Percentiles rank a stretch among this genome's conserved stretches.
Conservation (phyloP, 768 basidiomycete species). For the Daedalea quercina region DNA sequence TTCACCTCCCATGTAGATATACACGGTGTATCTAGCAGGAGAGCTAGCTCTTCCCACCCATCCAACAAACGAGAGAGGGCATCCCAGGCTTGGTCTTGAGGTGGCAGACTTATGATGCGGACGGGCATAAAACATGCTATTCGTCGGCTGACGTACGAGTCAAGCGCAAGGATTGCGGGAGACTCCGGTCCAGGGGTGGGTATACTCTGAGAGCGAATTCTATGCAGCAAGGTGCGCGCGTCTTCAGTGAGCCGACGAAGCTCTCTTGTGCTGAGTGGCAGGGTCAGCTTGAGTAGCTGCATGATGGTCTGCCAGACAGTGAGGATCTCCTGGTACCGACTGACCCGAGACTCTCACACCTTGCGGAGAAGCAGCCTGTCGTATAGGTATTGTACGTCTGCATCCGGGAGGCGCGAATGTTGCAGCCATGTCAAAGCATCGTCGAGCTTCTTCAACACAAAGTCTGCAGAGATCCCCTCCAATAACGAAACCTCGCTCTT, state of each 20-base stretch:
- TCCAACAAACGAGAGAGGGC: slow-evolving; percentile 43
- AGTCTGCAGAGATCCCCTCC: slow-evolving; percentile 52
- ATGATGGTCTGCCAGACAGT: slow-evolving; percentile 34
- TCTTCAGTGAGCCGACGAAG: slow-evolving; percentile 31
- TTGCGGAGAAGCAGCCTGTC: slow-evolving; percentile 53
- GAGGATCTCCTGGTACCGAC: background rate
- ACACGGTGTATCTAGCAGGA: slow-evolving; percentile 36
- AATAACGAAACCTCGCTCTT: slow-evolving; percentile 77
- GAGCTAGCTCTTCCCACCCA: slow-evolving; percentile 46
- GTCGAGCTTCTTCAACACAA: slow-evolving; percentile 49
- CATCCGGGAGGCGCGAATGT: slow-evolving; percentile 6
- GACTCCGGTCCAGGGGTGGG: slow-evolving; percentile 37
- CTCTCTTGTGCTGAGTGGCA: slow-evolving; percentile 29
- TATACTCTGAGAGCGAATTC: slow-evolving; percentile 31
- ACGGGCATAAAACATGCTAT: slow-evolving; percentile 65
- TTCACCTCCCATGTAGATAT: slow-evolving; percentile 61
- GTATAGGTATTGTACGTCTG: slow-evolving; percentile 34
- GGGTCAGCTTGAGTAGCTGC: slow-evolving; percentile 39
- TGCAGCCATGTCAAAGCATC: slow-evolving; percentile 56
- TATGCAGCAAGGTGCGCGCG: slow-evolving; percentile 35
- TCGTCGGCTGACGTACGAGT: slow-evolving; percentile 59
- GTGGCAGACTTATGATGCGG: slow-evolving; percentile 47
- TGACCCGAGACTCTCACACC: slow-evolving; percentile 26
- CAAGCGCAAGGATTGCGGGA: slow-evolving; percentile 48
- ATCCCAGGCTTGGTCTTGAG: slow-evolving; percentile 45